A percentile compares a stretch with the other conserved stretches of the same genome.
Evolutionary conservation across 1,284 basidiomycete species (phyloP).

Genomic region (Ceratobasidium sp.): DNA sequence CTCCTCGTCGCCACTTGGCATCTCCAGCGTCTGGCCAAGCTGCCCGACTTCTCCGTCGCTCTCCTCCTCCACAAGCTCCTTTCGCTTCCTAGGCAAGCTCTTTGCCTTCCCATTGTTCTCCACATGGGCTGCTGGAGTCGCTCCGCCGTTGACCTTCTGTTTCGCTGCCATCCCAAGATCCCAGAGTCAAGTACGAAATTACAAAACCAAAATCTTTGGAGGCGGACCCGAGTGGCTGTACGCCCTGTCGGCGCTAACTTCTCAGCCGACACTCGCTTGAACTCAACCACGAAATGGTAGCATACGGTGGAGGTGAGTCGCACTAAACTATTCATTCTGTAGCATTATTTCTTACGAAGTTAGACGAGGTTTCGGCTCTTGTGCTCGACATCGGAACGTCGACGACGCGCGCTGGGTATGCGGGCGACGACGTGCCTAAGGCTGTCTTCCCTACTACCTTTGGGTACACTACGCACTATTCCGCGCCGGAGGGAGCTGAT

Average conservation of each 20-base stretch:
- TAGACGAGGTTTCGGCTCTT: slow-evolving; percentile 94
- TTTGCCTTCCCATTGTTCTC: slow-evolving; percentile 39
- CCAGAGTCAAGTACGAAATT: background rate
- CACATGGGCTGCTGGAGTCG: slow-evolving; percentile 12
- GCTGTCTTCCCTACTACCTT: slow-evolving; percentile 91
- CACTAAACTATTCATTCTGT: background rate
- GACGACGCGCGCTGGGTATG: slow-evolving; percentile 92
- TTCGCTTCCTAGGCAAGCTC: slow-evolving; percentile 61
- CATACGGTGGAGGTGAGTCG: slow-evolving; percentile 74
- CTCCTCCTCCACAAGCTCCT: slow-evolving; percentile 56
- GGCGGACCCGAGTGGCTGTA: slow-evolving; percentile 30
- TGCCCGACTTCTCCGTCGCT: slow-evolving; percentile 52
- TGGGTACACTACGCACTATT: slow-evolving; percentile 70
- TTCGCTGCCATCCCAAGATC: slow-evolving; percentile 33
- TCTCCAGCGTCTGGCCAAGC: slow-evolving; percentile 60
- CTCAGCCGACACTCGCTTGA: slow-evolving; percentile 17
- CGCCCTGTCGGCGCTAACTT: slow-evolving; percentile 11
- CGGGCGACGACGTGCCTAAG: slow-evolving; percentile 96
- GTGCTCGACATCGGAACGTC: slow-evolving; percentile 95
- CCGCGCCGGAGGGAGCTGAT: slow-evolving; percentile 59
- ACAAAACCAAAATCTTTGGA: slow-evolving; percentile 35
- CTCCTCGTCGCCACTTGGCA: slow-evolving; percentile 75
- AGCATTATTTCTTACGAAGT: slow-evolving; percentile 21
- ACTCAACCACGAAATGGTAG: slow-evolving; percentile 62
- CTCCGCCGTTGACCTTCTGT: slow-evolving; percentile 18